phyloP scores from a whole-genome alignment of 345 rosid genomes.

The Atalantia buxifolia region DNA sequence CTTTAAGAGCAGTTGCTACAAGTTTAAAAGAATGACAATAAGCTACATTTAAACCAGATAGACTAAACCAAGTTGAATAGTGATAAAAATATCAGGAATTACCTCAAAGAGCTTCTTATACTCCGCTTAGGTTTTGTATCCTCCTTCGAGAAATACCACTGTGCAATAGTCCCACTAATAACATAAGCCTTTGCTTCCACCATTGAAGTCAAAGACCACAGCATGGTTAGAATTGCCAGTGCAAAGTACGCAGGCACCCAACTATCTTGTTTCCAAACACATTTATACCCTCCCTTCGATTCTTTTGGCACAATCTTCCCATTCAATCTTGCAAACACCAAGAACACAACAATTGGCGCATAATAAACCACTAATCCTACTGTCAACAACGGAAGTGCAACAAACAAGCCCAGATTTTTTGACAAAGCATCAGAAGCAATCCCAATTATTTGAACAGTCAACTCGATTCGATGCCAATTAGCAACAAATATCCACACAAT shows the following conservation, averaged over 20 bases:
- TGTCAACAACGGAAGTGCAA: conserved; percentile 57
- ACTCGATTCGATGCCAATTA: conserved; percentile 80
- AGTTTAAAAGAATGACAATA: neutral
- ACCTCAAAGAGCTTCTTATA: conserved; percentile 85
- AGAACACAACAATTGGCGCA: conserved; percentile 73
- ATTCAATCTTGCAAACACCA: conserved; percentile 73
- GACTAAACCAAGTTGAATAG: neutral
- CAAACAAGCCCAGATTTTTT: conserved; percentile 62
- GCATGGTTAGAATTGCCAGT: conserved; percentile 75
- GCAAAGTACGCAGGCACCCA: conserved; percentile 94
- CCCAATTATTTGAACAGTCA: conserved; percentile 68
- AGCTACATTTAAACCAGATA: neutral
- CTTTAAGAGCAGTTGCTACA: neutral
- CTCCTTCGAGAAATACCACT: conserved; percentile 86
- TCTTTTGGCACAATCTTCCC: conserved; percentile 65
- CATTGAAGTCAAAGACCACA: conserved; percentile 81
- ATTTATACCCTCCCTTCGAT: conserved; percentile 47
- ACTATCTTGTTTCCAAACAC: conserved; percentile 83
- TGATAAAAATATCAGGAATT: conserved; percentile 11
- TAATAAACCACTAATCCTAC: conserved; percentile 57
- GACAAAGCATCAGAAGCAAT: conserved; percentile 84
- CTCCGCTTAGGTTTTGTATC: conserved; percentile 57
- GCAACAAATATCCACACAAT: conserved; percentile 73
- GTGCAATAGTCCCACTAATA: conserved; percentile 77
- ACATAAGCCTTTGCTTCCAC: conserved; percentile 88